Conservation (phyloP, 805 yeast species). For the Ogataea corticis region DNA sequence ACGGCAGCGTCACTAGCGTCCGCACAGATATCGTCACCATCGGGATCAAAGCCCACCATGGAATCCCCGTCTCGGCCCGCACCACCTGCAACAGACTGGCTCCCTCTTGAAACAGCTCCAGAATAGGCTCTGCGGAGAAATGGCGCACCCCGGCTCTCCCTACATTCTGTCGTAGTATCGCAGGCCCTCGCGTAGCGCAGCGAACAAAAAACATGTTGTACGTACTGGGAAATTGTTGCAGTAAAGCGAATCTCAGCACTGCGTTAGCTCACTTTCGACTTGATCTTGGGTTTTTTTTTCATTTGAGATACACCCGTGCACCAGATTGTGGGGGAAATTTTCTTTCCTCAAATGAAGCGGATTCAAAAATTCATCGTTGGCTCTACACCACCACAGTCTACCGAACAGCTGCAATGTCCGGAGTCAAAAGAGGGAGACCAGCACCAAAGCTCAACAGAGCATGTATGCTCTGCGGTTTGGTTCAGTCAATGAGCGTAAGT, state of each 20-base stretch:
- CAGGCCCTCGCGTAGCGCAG: too few species aligned
- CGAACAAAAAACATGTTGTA: too few species aligned
- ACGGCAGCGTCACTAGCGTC: slow-evolving; percentile 68
- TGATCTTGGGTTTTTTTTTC: background rate
- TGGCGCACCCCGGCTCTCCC: too few species aligned
- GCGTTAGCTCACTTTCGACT: too few species aligned
- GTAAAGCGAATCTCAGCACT: too few species aligned
- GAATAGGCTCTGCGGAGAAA: background rate
- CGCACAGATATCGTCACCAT: slow-evolving; percentile 66
- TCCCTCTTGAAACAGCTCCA: slow-evolving; percentile 20
- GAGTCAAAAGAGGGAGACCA: slow-evolving; percentile 34
- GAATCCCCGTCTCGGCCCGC: slow-evolving; percentile 61
- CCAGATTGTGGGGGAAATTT: background rate
- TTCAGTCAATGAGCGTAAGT: slow-evolving; percentile 71
- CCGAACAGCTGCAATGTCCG: slow-evolving; percentile 3
- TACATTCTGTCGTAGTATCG: too few species aligned
- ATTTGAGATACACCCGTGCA: background rate
- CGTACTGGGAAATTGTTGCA: too few species aligned
- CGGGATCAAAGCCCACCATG: slow-evolving; percentile 87
- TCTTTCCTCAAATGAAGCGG: background rate
- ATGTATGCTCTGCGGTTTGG: slow-evolving; percentile 94
- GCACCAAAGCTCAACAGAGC: slow-evolving; percentile 80
- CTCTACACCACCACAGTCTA: background rate
- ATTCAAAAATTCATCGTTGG: background rate
- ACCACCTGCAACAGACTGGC: slow-evolving; percentile 41